Percentiles rank a stretch among this genome's conserved stretches.
These are phyloP conservation scores for Scheffersomyces lignosus DNA, from an alignment of 805 yeast genomes.

Conservation along the genomic window DNA sequence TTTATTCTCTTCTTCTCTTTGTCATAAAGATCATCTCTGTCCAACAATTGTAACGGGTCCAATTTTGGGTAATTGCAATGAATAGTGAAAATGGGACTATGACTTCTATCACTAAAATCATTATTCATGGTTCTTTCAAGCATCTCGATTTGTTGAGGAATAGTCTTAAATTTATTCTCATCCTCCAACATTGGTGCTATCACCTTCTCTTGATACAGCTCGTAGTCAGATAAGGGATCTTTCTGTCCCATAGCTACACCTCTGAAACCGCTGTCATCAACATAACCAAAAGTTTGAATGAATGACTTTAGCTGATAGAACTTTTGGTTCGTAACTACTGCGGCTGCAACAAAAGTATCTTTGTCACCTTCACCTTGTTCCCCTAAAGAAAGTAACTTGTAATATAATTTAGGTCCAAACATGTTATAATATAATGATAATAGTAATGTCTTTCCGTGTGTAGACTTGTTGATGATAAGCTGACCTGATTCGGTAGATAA, in stretches of 20 bases:
- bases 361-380: constrained; percentile 29
- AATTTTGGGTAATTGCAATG: constrained; percentile 40
- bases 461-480: constrained; percentile 54
- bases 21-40: constrained; percentile 26
- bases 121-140: constrained; percentile 18
- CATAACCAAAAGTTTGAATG: constrained; percentile 33
- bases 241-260: constrained; percentile 31
- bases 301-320: constrained; percentile 39
- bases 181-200: constrained; percentile 4
- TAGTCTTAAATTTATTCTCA: constrained; percentile 9
- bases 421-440: constrained; percentile 65
- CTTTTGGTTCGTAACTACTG: constrained; percentile 11
- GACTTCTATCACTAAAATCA: constrained; percentile 15
- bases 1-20: constrained; percentile 20
- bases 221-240: constrained; percentile 11
- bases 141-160: constrained; percentile 23
- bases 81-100: constrained; percentile 26
- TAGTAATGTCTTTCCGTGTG: constrained; percentile 57
- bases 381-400: constrained; percentile 60
- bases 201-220: constrained; percentile 4
- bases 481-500: constrained; percentile 73
- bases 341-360: constrained; percentile 21
- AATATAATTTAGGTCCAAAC: constrained; percentile 60
- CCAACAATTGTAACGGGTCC: constrained; percentile 28
- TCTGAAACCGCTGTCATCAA: constrained; percentile 20